phyloP scores from a whole-genome alignment of 805 yeast genomes.

The Ogataea trehaloabstinens region DNA sequence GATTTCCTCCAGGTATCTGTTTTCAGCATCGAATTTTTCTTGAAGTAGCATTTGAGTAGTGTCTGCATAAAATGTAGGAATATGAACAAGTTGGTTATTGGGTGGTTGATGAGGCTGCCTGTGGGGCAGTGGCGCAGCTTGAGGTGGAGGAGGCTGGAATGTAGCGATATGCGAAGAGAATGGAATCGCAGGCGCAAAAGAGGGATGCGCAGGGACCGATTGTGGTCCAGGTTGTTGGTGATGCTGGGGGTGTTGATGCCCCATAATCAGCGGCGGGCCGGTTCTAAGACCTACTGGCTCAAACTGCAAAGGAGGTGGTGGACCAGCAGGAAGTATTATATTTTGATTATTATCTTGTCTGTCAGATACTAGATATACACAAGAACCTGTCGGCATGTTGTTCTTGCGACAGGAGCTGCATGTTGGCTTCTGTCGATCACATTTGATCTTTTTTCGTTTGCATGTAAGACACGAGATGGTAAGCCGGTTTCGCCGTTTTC shows the following conservation, averaged over 20 bases:
- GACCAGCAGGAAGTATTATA: no score
- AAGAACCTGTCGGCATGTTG: conserved; percentile 19
- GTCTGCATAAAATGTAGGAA: no score
- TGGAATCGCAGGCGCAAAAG: no score
- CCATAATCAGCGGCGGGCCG: no score
- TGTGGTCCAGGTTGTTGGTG: not conserved
- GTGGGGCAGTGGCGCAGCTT: not conserved
- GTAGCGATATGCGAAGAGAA: not conserved
- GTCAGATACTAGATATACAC: conserved; percentile 19
- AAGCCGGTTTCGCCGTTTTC: conserved; percentile 39
- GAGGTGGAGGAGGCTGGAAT: not conserved
- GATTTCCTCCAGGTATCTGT: not conserved
- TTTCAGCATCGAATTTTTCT: not conserved
- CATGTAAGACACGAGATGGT: conserved; percentile 42
- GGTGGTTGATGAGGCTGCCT: no score
- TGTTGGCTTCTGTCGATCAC: conserved; percentile 34
- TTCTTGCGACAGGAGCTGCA: conserved; percentile 33
- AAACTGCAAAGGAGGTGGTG: no score
- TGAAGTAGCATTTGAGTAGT: not conserved
- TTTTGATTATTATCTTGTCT: not conserved
- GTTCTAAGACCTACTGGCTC: no score
- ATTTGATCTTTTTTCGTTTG: conserved; percentile 48
- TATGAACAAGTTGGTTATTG: no score
- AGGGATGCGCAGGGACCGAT: not conserved
- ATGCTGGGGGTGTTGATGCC: not conserved